Conservation (phyloP, 768 basidiomycete species). For the Hydnomerulius pinastri region DNA sequence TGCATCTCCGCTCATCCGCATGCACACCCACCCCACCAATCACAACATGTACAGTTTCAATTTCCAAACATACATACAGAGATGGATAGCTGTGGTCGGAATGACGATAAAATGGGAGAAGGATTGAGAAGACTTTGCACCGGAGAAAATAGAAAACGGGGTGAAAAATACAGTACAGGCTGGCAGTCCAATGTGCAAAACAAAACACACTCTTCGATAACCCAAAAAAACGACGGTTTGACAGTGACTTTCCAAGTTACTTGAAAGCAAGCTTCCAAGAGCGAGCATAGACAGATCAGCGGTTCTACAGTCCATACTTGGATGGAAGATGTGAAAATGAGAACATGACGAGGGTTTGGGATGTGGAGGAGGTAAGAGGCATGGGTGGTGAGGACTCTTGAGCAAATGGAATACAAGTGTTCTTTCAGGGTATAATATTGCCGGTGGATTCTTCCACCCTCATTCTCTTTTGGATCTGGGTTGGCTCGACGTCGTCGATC, state of each 20-base stretch:
- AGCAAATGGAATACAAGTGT: conserved; percentile 21
- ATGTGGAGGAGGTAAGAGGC: conserved; percentile 24
- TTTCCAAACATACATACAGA: conserved; percentile 36
- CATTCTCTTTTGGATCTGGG: conserved; percentile 69
- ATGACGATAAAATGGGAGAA: conserved; percentile 10
- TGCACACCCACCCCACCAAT: too few relatives aligned
- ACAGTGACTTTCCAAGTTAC: conserved; percentile 31
- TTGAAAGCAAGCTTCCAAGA: conserved; percentile 30
- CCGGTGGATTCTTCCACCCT: conserved; percentile 56
- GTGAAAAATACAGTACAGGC: conserved; percentile 36
- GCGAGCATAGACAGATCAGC: conserved; percentile 26
- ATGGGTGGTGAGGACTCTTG: conserved; percentile 24
- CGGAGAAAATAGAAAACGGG: conserved; percentile 15
- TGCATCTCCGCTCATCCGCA: not conserved
- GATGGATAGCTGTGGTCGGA: conserved; percentile 28
- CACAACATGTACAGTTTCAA: conserved; percentile 16
- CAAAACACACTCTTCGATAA: conserved; percentile 26
- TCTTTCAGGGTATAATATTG: conserved; percentile 56
- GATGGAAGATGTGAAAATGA: conserved; percentile 24
- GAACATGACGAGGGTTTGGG: conserved; percentile 19
- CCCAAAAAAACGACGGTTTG: conserved; percentile 33
- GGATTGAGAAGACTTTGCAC: conserved; percentile 13
- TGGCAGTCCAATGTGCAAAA: conserved; percentile 34
- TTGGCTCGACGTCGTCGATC: conserved; percentile 52
- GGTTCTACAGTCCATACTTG: conserved; percentile 31